Conservation (phyloP, 1,284 basidiomycete genomes). For the Leccinum glutinopallens region DNA sequence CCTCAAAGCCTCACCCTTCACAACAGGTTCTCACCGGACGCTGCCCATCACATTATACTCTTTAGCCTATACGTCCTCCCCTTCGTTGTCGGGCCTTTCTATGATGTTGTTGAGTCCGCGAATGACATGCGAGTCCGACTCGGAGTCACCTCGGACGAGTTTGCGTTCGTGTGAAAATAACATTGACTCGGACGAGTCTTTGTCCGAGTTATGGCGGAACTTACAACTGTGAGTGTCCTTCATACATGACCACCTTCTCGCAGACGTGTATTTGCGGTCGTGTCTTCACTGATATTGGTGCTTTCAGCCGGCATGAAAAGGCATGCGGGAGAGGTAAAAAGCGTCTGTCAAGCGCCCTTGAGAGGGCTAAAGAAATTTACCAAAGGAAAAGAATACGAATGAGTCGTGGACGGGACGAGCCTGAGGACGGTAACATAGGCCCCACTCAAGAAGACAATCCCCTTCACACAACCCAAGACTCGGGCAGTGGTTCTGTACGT, state of each 20-base stretch:
- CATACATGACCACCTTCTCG: background rate
- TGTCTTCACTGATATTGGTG: background rate
- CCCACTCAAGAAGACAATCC: background rate
- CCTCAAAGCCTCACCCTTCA: no score
- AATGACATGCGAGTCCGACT: no score
- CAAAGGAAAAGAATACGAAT: background rate
- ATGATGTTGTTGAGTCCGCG: no score
- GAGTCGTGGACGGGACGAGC: background rate
- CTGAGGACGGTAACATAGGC: background rate
- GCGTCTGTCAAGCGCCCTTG: background rate
- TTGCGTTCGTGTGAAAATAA: no score
- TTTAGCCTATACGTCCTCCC: no score
- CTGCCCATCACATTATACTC: no score
- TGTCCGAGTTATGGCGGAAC: no score
- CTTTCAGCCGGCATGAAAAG: background rate
- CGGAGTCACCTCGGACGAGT: no score
- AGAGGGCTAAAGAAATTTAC: background rate
- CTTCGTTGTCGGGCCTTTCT: no score
- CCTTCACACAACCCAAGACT: background rate
- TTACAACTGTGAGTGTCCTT: no score
- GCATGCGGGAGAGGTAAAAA: background rate
- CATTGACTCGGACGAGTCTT: no score
- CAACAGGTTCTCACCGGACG: no score
- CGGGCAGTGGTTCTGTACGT: background rate
- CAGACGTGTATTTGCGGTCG: background rate